Base-by-base conservation (phyloP, 371 early-diverging fungal species). In the Zychaea mexicana region DNA sequence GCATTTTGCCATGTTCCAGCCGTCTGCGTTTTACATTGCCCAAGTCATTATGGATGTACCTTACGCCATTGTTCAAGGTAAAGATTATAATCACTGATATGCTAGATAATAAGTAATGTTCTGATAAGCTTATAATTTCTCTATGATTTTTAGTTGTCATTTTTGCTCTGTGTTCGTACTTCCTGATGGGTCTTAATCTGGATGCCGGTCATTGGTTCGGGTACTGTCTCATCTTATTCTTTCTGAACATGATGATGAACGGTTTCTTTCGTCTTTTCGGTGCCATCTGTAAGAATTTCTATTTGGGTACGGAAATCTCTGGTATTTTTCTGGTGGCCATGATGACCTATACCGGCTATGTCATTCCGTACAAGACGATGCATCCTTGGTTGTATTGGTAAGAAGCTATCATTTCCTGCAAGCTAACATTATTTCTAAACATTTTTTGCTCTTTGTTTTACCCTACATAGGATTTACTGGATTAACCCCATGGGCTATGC, bases 401-500 rank as follows among this genome's bases (percentile, higher is more conserved):
- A 28, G 57, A 7, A 9, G 36, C 36, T 22, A 15, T 22, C 5
- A 26, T 19, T 19, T 45, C 7, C 5, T 45, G 38, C 38, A 15
- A 36, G 38, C 15, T 9, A 36, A 36, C 9, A 36, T 36, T 9
- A 36, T 15, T 57, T 39, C 24, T 22, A 0, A 57, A 31, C 31
- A 13, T 9, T n/a, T n/a, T n/a, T n/a, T n/a, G n/a, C n/a, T n/a
- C n/a, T n/a, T 31, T 21, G 2, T 36, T 62, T 39, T 54, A 12
- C 39, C 53, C 79, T 70, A 33, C 12, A 33, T 47, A 90, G 91
- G 92, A 82, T 91, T 38, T 87, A 85, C 61, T 92, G 87, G 82
- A 85, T 90, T 58, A 88, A 88, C 42, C 90, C 93, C 3, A 71
- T 91, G 15, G 81, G 89, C 0, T 92, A 91, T 62, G 89, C 82